These are phyloP conservation scores for Solanum megistacrolobum DNA, from an alignment of 257 asterid genomes.

Conservation along the genomic window DNA sequence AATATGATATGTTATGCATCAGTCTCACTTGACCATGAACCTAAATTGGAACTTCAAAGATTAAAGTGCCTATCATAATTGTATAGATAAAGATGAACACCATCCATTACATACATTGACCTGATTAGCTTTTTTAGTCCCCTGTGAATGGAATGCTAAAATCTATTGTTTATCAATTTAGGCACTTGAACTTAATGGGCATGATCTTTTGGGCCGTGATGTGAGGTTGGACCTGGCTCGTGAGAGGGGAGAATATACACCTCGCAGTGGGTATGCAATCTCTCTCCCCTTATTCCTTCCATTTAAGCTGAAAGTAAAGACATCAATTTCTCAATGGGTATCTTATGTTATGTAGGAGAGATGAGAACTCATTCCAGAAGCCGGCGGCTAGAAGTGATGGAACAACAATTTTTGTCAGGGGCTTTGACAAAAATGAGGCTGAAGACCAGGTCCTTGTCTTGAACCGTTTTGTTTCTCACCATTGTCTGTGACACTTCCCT, in stretches of 20 bases:
- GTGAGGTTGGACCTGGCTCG: constrained; percentile 59
- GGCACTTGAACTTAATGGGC: constrained; percentile 72
- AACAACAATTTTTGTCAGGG: constrained; percentile 51
- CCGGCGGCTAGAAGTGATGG: constrained; percentile 26
- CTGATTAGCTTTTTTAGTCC: neutral
- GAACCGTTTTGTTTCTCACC: neutral
- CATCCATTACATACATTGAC: neutral
- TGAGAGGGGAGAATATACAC: constrained; percentile 55
- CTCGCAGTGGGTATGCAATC: constrained; percentile 39
- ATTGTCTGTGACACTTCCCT: neutral
- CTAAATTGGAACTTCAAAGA: neutral
- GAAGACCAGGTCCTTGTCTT: constrained; percentile 36
- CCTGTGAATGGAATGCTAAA: neutral
- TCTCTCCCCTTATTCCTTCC: no score
- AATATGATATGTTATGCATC: neutral
- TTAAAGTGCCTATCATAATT: neutral
- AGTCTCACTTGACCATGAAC: neutral
- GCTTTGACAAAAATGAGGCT: constrained; percentile 37
- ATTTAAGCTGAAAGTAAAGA: neutral
- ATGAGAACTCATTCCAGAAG: constrained; percentile 35
- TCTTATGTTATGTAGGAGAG: constrained; percentile 20
- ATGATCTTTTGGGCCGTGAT: constrained; percentile 52
- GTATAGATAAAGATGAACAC: neutral
- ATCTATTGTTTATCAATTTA: constrained; percentile 2
- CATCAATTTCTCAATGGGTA: neutral